phyloP scores from a whole-genome alignment of 306 rosid genomes.

The Trifolium pratense region DNA sequence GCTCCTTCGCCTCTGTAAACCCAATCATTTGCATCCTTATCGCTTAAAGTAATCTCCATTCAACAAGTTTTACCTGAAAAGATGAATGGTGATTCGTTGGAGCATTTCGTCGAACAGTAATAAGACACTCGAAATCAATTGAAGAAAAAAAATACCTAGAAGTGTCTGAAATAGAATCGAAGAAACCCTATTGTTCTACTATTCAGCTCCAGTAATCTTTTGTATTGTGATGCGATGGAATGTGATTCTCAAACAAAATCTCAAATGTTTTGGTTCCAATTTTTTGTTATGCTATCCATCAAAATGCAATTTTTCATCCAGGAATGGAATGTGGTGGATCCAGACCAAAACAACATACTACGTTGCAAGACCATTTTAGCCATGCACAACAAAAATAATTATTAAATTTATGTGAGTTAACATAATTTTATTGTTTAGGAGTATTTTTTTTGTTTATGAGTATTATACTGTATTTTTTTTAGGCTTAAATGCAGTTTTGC shows the following conservation, averaged over 20 bases:
- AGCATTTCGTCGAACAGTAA: conserved; percentile 43
- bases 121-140: conserved; percentile 7
- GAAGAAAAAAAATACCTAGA: conserved; percentile 15
- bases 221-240: conserved; percentile 2
- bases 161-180: neutral
- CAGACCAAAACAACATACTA: too few relatives aligned
- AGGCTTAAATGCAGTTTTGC: too few relatives aligned
- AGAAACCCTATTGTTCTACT: neutral
- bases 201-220: conserved; percentile 2
- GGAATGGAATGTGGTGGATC: neutral
- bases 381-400: too few relatives aligned
- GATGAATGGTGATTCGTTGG: neutral
- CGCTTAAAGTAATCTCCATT: conserved; percentile 61
- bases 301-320: neutral
- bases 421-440: too few relatives aligned
- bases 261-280: neutral
- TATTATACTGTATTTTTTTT: too few relatives aligned
- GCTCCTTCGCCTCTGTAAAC: conserved; percentile 97
- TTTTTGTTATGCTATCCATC: neutral
- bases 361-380: too few relatives aligned
- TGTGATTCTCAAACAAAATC: neutral
- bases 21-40: conserved; percentile 71
- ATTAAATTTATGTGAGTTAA: too few relatives aligned
- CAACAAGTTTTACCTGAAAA: conserved; percentile 33
- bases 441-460: too few relatives aligned